A percentile compares a stretch with the other conserved stretches of the same genome.
Conservation (phyloP, 129 eudicot species). For the Mikania micrantha region DNA sequence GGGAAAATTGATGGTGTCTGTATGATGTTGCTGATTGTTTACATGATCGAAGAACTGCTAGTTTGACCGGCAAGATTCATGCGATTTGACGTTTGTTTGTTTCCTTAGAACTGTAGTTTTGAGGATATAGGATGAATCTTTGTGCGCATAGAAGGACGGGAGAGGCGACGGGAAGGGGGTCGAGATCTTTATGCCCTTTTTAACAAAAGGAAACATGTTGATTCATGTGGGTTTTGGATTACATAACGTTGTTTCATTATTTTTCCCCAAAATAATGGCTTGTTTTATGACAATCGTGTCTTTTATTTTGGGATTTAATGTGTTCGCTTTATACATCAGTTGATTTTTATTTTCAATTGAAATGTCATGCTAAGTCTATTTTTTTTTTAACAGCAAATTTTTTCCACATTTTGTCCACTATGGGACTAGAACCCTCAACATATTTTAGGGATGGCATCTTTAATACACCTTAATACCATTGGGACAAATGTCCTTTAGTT, state of each 20-base stretch:
- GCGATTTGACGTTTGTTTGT: constrained; percentile 19
- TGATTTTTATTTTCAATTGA: no score
- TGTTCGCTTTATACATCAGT: no score
- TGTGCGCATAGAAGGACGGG: constrained; percentile 1
- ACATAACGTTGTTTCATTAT: no score
- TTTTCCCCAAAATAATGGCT: background rate
- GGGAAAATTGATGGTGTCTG: constrained; percentile 5
- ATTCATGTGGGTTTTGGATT: background rate
- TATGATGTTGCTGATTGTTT: background rate
- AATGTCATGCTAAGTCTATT: no score
- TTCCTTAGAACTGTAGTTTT: background rate
- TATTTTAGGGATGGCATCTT: no score
- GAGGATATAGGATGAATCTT: background rate
- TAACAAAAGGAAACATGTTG: constrained; percentile 14
- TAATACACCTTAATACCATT: no score
- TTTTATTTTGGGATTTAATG: background rate
- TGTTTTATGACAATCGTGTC: background rate
- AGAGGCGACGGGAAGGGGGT: background rate
- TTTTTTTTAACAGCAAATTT: no score
- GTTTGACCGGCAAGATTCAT: constrained; percentile 20
- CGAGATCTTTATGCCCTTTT: constrained; percentile 14
- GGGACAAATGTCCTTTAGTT: no score
- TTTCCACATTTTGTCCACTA: no score
- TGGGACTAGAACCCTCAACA: no score
- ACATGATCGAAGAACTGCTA: constrained; percentile 14